Percentiles rank a stretch among this genome's conserved stretches.
Conservation (phyloP, 2,329 filamentous ascomycete genomes). For the Arthrinium puccinioides region DNA sequence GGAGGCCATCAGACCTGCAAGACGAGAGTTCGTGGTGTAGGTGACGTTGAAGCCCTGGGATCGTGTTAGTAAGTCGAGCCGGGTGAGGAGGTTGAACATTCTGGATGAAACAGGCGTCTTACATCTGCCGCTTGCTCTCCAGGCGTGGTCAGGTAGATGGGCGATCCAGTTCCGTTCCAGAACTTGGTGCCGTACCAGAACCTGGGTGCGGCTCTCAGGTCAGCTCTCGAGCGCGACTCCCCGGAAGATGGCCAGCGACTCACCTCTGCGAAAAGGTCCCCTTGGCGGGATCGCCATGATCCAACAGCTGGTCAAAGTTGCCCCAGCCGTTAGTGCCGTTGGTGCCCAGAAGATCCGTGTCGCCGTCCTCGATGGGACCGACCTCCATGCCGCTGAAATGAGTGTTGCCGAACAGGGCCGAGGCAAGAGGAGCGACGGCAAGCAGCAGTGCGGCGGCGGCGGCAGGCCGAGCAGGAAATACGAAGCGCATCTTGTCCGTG, state of each 20-base stretch:
- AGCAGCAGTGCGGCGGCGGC: slow-evolving; percentile 14
- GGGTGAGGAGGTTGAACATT: not conserved
- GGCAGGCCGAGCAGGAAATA: no score
- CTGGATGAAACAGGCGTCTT: not conserved
- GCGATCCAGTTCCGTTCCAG: slow-evolving; percentile 32
- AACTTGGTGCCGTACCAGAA: slow-evolving; percentile 30
- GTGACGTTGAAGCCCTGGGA: slow-evolving; percentile 25
- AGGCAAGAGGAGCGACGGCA: slow-evolving; percentile 14
- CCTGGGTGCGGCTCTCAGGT: no score
- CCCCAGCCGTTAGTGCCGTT: slow-evolving; percentile 17
- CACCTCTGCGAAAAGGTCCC: slow-evolving; percentile 34
- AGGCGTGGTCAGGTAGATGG: slow-evolving; percentile 32
- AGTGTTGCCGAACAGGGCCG: not conserved
- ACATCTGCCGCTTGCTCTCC: slow-evolving; percentile 27
- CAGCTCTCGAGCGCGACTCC: no score
- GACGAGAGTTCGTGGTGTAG: slow-evolving; percentile 33
- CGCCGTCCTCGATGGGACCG: slow-evolving; percentile 12
- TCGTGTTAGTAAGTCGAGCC: not conserved
- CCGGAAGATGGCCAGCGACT: not conserved
- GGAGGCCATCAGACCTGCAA: slow-evolving; percentile 30
- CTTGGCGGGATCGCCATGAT: slow-evolving; percentile 29
- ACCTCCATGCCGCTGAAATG: slow-evolving; percentile 13
- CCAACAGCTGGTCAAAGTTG: slow-evolving; percentile 32
- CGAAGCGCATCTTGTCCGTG: no score
- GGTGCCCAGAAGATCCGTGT: slow-evolving; percentile 8